Base-by-base conservation (phyloP, 1,284 basidiomycete genomes). In the Anthracocystis setariae region DNA sequence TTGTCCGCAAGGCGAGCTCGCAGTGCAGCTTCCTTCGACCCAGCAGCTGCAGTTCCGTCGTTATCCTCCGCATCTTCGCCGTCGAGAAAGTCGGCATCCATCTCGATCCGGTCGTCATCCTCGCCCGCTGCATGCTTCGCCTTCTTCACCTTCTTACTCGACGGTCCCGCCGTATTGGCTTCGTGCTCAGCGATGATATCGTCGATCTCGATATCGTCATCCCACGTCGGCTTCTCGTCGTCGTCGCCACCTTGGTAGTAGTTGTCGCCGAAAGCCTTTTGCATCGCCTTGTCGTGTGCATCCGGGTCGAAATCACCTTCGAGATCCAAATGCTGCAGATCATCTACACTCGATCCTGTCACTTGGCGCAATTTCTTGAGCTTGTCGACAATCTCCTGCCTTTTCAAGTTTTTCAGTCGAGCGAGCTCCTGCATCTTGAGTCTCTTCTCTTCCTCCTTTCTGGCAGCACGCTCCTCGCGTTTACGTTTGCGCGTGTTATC, bases 131-230 rank as follows among this genome's bases (percentile, higher is more conserved):
- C 56, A 23, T 54, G 43, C 49, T 65, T 65, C 2, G 87, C 87
- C 77, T 87, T 87, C 78, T 86, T 86, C 80, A 85, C 87, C 81
- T 86, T 88, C 72, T 83, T 85, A 71, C 84, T 85, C 72, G 84
- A 87, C 67, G 83, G 84, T 59, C 84, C 83, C 61, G 86, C 65
- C 43, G 43, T 52, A 18, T 21, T 53, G 17, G 61, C 77, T 23
- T 83, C 79, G 29, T 86, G 85, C 24, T 86, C 84, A 9, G 84
- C 85, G 12, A 86, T 80, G 51, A 94, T 89, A 76, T 92, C 89
- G 9, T 86, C 87, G 57, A 94, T 88, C 71, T 93, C 88, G 65
- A 94, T 90, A 67, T 95, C 92, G 67, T 94, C 91, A 29, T 92
- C 90, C 93, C 93, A 97, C 0, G 84, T 84, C 5, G 94, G 94